These are phyloP conservation scores for Lagerstroemia speciosa DNA, from an alignment of 345 rosid genomes.

Conservation along the genomic window DNA sequence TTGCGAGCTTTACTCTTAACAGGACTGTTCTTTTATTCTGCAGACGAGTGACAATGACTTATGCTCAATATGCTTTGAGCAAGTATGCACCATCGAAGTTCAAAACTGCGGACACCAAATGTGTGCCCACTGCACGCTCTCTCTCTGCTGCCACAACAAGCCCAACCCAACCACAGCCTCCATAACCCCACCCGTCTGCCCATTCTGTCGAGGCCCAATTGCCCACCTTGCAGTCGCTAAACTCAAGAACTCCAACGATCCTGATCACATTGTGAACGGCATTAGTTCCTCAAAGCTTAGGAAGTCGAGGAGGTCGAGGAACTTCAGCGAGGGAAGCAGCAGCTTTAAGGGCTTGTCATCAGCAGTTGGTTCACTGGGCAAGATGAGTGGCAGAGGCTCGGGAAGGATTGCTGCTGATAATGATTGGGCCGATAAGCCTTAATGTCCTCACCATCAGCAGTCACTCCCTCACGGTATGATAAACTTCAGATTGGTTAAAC, in stretches of 20 bases:
- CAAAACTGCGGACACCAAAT: constrained; percentile 90
- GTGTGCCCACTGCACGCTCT: constrained; percentile 96
- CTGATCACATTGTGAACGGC: constrained; percentile 41
- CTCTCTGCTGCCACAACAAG: constrained; percentile 94
- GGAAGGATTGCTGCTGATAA: constrained; percentile 61
- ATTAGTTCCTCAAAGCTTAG: constrained; percentile 52
- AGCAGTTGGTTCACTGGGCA: constrained; percentile 56
- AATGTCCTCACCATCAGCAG: constrained; percentile 2
- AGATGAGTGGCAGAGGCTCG: constrained; percentile 61
- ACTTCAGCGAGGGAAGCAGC: constrained; percentile 86
- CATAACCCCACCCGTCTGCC: constrained; percentile 76
- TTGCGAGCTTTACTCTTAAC: not conserved
- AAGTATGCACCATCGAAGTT: constrained; percentile 87
- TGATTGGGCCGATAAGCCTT: constrained; percentile 51
- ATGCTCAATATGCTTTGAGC: constrained; percentile 98
- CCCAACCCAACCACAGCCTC: constrained; percentile 82
- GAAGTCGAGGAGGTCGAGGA: constrained; percentile 55
- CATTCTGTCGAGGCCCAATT: constrained; percentile 90
- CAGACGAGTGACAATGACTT: constrained; percentile 76
- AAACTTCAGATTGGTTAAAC: not conserved
- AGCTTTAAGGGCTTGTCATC: constrained; percentile 80
- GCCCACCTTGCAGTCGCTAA: constrained; percentile 53
- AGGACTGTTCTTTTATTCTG: constrained; percentile 5
- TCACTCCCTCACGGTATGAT: not conserved
- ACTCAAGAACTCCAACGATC: constrained; percentile 34